Base-by-base conservation (phyloP, 164 flowering plant genomes). In the Buxus sempervirens region DNA sequence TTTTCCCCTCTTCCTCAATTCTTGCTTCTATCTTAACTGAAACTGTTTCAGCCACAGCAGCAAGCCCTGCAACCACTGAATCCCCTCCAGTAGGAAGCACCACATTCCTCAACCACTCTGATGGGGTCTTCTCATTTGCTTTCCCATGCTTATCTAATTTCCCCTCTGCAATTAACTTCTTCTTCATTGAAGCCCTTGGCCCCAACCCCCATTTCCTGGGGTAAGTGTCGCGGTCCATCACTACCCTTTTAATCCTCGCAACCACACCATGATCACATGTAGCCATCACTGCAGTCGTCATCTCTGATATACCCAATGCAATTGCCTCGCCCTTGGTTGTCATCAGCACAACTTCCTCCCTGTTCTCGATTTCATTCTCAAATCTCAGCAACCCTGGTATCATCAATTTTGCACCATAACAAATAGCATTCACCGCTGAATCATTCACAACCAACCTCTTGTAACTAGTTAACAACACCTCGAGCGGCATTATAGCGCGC, bases 171-270 rank as follows among this genome's bases (percentile, higher is more conserved):
- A 87, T 68, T 78, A 89, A 41, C 67, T 86, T 89, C 83, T 89
- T 87, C 87, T 89, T 89, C 95, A 83, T 80, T 0, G 90, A 82
- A n/a, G 95, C 95, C 67, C 82, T 77, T 0, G 91, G 95, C 6
- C 95, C 95, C 78, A 89, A 72, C 0, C 95, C 90, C 91, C 95
- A 89, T 63, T 89, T 89, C 80, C 91, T 85, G 0, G 95, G 91
- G 53, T 89, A 89, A 13, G 91, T 89, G 60, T 89, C 95, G 68
- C 95, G 65, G 60, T 89, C 95, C 95, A 89, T 89, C 62, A 89
- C 95, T 32, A 89, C 95, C 81, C 95, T 83, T 84, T 89, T 89
- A 67, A 89, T 89, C 82, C 69, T 89, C 0, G 95, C 95, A 61
- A 89, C 95, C 14, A 82, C 85, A 20, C 91, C 91, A 54, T 89